Conservation (phyloP, 257 asterid species). For the Capsicum baccatum region DNA sequence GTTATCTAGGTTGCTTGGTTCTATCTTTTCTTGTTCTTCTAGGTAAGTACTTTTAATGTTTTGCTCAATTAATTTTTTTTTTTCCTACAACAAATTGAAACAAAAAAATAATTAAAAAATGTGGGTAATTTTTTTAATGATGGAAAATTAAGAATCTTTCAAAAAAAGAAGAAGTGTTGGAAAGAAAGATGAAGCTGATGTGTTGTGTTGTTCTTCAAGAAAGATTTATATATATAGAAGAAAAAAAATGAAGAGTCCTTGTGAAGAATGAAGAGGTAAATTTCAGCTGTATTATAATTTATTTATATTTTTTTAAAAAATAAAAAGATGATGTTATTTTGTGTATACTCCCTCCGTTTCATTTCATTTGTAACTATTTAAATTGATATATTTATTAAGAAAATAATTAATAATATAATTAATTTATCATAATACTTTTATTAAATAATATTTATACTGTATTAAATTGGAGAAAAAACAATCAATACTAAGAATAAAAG, state of each 20-base stretch:
- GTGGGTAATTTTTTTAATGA: not conserved
- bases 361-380: too few species aligned
- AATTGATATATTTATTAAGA: too few species aligned
- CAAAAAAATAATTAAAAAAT: not conserved
- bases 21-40: conserved; percentile 33
- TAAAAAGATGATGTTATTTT: not conserved
- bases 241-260: conserved; percentile 22
- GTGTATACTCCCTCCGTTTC: too few species aligned
- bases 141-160: conserved; percentile 31
- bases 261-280: conserved; percentile 19
- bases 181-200: too few species aligned
- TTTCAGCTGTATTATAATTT: conserved; percentile 24
- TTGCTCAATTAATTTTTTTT: not conserved
- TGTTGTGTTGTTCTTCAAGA: too few species aligned
- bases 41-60: conserved; percentile 11
- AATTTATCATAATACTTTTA: too few species aligned
- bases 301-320: not conserved
- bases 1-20: conserved; percentile 31
- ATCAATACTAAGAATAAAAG: too few species aligned
- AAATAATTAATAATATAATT: too few species aligned
- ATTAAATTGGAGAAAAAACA: too few species aligned
- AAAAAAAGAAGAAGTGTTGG: too few species aligned
- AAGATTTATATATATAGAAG: not conserved
- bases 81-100: too few species aligned
- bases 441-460: too few species aligned